Evolutionary conservation across 805 yeast genomes (phyloP).

Genomic region (Ogataea allantospora): DNA sequence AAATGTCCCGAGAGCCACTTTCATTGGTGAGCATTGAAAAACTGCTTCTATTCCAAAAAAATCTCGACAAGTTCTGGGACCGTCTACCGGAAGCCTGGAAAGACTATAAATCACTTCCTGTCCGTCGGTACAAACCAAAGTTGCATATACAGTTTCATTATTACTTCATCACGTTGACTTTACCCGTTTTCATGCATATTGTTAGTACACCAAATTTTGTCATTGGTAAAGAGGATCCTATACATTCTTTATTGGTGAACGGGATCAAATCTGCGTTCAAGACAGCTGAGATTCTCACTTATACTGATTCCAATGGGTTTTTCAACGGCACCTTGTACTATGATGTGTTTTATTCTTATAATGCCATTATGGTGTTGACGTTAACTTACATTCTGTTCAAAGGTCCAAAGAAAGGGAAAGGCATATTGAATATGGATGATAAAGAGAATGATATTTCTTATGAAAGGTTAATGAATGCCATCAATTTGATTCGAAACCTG

Average conservation of each 20-base stretch:
- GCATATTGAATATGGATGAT: conserved; percentile 30
- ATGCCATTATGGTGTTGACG: conserved; percentile 41
- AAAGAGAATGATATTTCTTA: conserved; percentile 29
- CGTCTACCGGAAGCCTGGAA: conserved; percentile 34
- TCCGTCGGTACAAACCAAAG: conserved; percentile 40
- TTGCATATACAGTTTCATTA: conserved; percentile 42
- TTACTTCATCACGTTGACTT: conserved; percentile 40
- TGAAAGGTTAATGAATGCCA: conserved; percentile 29
- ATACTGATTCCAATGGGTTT: conserved; percentile 36
- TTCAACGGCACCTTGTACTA: conserved; percentile 45
- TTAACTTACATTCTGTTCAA: conserved; percentile 39
- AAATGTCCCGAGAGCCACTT: conserved; percentile 38
- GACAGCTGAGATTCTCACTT: conserved; percentile 38
- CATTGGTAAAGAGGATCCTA: conserved; percentile 40
- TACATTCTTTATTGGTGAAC: conserved; percentile 38
- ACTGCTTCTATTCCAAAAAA: conserved; percentile 37
- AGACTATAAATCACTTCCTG: conserved; percentile 32
- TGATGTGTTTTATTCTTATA: conserved; percentile 45
- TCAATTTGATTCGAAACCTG: conserved; percentile 34
- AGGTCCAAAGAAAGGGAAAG: conserved; percentile 22
- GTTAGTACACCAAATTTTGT: conserved; percentile 36
- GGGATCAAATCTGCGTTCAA: conserved; percentile 42
- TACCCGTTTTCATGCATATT: conserved; percentile 43
- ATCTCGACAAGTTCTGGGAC: conserved; percentile 35
- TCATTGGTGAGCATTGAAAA: conserved; percentile 40